A percentile compares a stretch with the other conserved stretches of the same genome.
phyloP scores from a whole-genome alignment of 441 rosid species.

The Mallotus repandus region DNA sequence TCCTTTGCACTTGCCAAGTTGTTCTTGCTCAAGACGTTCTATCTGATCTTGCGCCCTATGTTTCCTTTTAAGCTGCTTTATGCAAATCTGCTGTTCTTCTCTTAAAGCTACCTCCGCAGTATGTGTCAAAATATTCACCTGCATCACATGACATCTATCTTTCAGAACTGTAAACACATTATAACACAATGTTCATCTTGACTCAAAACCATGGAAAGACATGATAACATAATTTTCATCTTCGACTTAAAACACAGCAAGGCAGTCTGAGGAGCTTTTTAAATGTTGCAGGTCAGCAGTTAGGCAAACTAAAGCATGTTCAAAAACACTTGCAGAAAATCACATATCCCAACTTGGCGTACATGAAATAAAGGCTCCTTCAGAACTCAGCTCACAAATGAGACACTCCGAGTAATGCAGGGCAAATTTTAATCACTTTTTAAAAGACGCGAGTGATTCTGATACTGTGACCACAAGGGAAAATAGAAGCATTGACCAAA shows the following conservation, averaged over 20 bases:
- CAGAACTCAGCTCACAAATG: too few relatives aligned
- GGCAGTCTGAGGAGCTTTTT: too few relatives aligned
- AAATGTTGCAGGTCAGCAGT: background rate
- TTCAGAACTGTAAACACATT: background rate
- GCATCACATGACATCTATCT: constrained; percentile 5
- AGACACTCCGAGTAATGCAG: background rate
- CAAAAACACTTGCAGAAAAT: background rate
- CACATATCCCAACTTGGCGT: background rate
- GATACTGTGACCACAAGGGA: too few relatives aligned
- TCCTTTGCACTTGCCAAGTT: constrained; percentile 14
- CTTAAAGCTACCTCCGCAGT: constrained; percentile 50
- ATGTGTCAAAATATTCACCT: constrained; percentile 92
- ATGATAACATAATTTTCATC: too few relatives aligned
- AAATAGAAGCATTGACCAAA: too few relatives aligned
- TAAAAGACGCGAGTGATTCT: background rate
- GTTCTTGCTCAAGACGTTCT: constrained; percentile 37
- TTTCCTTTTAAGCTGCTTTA: constrained; percentile 48
- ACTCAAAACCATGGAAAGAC: too few relatives aligned
- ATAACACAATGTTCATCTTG: background rate
- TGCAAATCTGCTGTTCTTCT: constrained; percentile 48
- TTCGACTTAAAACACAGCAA: too few relatives aligned
- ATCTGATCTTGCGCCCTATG: constrained; percentile 65
- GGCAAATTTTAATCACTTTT: background rate
- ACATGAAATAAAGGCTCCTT: too few relatives aligned
- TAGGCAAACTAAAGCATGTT: background rate